Base-by-base conservation (phyloP, 2,329 filamentous ascomycete genomes). In the Aspergillus udagawae region DNA sequence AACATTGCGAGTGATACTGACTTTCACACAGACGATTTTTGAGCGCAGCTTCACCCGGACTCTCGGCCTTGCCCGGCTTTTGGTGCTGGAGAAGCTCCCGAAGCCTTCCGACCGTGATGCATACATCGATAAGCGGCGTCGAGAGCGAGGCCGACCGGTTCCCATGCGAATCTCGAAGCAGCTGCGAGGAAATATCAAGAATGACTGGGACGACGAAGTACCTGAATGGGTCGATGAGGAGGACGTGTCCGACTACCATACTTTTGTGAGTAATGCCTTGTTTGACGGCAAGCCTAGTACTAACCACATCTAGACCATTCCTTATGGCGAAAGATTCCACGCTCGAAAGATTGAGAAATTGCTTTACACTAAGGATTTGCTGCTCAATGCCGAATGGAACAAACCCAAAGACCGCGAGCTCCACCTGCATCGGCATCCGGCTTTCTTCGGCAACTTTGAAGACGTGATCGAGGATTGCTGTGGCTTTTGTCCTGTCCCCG, bases 371-470 rank as follows among this genome's bases (percentile, higher is more conserved):
- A 88, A 90, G 61, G 91, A 96, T 69, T 72, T 95, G 20, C 79
- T 95, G 7, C 82, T 95, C 20, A 94, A 95, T 65, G 89, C 89
- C 0, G 90, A 95, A 68, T 95, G 91, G 91, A 95, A 94, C 65
- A 86, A 88, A 61, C 79, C 83, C 1, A 86, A 90, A 59, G 86
- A 91, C 45, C 83, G 91, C n/a, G 79, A 86, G 27, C 87, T 92
- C 1, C 85, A 90, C 60, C 79, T 95, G 4, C 91, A 96, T 73
- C 84, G 91, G 1, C 91, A 95, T 66, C 91, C 91, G 3, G 90
- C 89, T 12, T 95, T 95, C 71, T 93, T 95, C 65, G 91, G 91
- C 0, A 82, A 85, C 29, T 85, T 88, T 4, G 79, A 87, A 55
- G 88, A 94, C 72, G 83, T 94, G 7, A 83, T 93, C 54, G 77